These are phyloP conservation scores for Baorangia bicolor DNA, from an alignment of 768 basidiomycete species.

Conservation along the genomic window DNA sequence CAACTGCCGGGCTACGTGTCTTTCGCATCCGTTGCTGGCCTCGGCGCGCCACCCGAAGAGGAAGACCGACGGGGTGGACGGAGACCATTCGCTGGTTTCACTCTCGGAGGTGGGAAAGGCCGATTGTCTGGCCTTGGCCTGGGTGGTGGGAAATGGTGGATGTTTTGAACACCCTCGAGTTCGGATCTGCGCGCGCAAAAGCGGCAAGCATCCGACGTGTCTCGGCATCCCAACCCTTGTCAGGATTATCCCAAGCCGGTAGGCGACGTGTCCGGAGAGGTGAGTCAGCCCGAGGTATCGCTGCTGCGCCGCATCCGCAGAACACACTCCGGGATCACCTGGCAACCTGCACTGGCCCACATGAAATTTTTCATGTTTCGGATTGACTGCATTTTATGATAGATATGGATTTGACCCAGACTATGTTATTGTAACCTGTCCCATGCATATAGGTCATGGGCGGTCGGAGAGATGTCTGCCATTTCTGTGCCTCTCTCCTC, in stretches of 20 bases:
- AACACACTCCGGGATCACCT: constrained; percentile 1
- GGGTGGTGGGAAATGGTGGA: constrained; percentile 34
- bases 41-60: constrained; percentile 56
- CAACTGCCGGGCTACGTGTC: constrained; percentile 63
- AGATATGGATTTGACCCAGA: constrained; percentile 25
- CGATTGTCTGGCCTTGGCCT: constrained; percentile 26
- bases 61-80: constrained; percentile 35
- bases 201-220: constrained; percentile 7
- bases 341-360: not conserved
- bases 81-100: constrained; percentile 16
- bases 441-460: constrained; percentile 4
- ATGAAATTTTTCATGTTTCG: constrained; percentile 10
- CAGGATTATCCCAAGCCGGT: not conserved
- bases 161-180: constrained; percentile 19
- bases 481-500: constrained; percentile 1
- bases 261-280: constrained; percentile 12
- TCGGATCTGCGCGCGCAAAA: not conserved
- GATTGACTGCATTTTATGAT: constrained; percentile 15
- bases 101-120: constrained; percentile 16
- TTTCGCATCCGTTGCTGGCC: constrained; percentile 66
- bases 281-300: constrained; percentile 23
- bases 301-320: constrained; percentile 6
- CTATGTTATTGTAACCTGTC: constrained; percentile 15
- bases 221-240: constrained; percentile 9
- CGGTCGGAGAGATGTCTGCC: constrained; percentile 9